phyloP scores from a whole-genome alignment of 768 basidiomycete genomes.

The Amanita rubescens region DNA sequence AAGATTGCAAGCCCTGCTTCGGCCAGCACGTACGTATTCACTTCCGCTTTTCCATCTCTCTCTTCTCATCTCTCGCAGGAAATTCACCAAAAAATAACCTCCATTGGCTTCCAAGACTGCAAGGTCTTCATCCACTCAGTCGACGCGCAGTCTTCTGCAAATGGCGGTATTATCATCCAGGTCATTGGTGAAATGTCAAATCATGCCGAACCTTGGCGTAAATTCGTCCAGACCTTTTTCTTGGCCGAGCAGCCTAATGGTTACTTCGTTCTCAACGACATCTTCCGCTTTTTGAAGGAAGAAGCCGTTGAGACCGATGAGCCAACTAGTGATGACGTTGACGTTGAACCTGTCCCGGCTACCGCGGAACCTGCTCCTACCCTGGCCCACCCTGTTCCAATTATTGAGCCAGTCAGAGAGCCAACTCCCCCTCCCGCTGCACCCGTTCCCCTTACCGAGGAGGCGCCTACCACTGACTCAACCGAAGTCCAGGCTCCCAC shows the following conservation, averaged over 20 bases:
- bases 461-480: conserved; percentile 24
- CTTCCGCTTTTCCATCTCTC: conserved; percentile 2
- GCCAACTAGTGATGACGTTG: conserved; percentile 27
- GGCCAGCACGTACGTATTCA: conserved; percentile 79
- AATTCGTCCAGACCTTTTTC: conserved; percentile 99
- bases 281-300: conserved; percentile 99
- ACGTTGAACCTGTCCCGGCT: conserved; percentile 27
- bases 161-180: conserved; percentile 96
- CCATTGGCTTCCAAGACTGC: conserved; percentile 92
- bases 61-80: conserved; percentile 43
- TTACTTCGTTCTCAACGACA: conserved; percentile 99
- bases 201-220: conserved; percentile 85
- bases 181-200: conserved; percentile 99
- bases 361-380: conserved; percentile 20
- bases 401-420: conserved; percentile 25
- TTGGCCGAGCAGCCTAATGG: conserved; percentile 98
- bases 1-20: conserved; percentile 81
- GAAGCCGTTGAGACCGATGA: conserved; percentile 81
- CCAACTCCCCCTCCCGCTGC: conserved; percentile 25
- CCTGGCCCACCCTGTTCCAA: conserved; percentile 25
- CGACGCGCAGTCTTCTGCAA: conserved; percentile 92
- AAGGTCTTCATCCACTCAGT: conserved; percentile 99
- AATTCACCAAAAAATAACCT: conserved; percentile 94
- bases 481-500: conserved; percentile 31
- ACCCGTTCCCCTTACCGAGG: conserved; percentile 35